Evolutionary conservation across 192 early-diverging fungal genomes (phyloP), one percentile per base, ranked within the genome.

Genomic region (Backusella liffmaniae): DNA sequence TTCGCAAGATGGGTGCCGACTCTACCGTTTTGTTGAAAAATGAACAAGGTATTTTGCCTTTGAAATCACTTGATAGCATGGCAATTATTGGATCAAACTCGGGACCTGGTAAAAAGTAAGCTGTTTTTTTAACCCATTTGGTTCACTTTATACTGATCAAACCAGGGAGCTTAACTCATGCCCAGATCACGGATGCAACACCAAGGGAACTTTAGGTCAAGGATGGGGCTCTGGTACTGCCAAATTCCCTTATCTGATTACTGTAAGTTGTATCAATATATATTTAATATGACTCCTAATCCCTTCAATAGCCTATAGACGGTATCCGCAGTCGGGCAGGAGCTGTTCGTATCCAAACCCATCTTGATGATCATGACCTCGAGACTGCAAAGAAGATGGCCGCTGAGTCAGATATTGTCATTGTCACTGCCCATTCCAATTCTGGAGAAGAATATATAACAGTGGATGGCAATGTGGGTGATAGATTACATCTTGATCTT

Each of bases 381-480:
- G 32, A 62, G 1, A 29, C 56, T 23, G 80, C 80, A 65, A 44
- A 21, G n/a, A 21, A 72, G 5, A 29, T 72, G n/a, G 82, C 85
- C 23, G 44, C 74, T 5, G 72, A 75, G 37, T 77, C 82, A 35
- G 86, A 89, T 41, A 72, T 89, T 53, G 84, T 82, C 21, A 39
- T 87, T 74, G 87, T 88, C 3, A 84, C 79, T 65, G 65, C 74
- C 16, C 73, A 76, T 13, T 74, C 75, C 6, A 74, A 79, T 32
- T 79, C 83, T 3, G 73, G 74, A 29, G 76, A 83, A 37, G 79
- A 80, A 51, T 80, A 49, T 44, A 70, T 81, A 51, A 75, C 72
- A 23, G 80, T 81, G 4, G 87, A 92, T 30, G 87, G 84, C 0
- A 89, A 91, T 73, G 36, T 39, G 41, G 91, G 91, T 18, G 91